phyloP scores from a whole-genome alignment of 192 early-diverging fungal species.

The Mortierella antarctica region DNA sequence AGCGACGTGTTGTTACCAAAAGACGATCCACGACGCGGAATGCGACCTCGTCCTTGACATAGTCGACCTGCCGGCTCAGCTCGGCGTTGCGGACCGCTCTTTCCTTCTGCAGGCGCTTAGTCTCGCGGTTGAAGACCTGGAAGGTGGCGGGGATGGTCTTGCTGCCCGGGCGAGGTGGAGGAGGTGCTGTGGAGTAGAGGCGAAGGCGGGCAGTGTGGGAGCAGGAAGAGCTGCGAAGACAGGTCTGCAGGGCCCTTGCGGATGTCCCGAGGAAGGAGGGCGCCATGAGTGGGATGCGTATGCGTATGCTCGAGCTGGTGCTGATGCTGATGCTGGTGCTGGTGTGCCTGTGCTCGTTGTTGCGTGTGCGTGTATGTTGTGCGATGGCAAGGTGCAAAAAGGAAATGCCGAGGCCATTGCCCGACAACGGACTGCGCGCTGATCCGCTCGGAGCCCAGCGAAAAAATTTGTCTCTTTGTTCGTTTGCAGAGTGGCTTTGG shows the following conservation, averaged over 20 bases:
- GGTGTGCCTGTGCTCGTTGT: not conserved
- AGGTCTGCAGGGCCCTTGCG: not conserved
- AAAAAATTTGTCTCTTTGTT: not conserved
- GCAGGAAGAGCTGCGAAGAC: not conserved
- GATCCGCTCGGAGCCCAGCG: constrained; percentile 6
- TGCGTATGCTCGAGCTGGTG: too few species aligned
- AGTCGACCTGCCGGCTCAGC: constrained; percentile 82
- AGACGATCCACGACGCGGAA: constrained; percentile 87
- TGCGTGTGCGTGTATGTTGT: too few species aligned
- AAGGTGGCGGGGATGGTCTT: constrained; percentile 53
- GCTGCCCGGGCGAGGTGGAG: constrained; percentile 17
- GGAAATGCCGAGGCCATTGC: not conserved
- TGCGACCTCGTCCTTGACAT: constrained; percentile 93
- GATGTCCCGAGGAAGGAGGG: not conserved
- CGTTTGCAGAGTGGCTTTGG: constrained; percentile 12
- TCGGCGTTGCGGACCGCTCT: constrained; percentile 69
- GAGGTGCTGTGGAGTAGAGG: constrained; percentile 31
- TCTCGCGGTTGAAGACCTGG: constrained; percentile 83
- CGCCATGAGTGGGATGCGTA: too few species aligned
- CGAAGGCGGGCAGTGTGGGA: not conserved
- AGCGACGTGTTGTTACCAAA: constrained; percentile 58
- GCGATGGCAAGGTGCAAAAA: not conserved
- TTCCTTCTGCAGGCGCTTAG: constrained; percentile 83
- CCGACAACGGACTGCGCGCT: too few species aligned
- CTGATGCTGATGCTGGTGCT: not conserved